Conservation (phyloP, 768 basidiomycete species). For the Russula griseocarnosa region DNA sequence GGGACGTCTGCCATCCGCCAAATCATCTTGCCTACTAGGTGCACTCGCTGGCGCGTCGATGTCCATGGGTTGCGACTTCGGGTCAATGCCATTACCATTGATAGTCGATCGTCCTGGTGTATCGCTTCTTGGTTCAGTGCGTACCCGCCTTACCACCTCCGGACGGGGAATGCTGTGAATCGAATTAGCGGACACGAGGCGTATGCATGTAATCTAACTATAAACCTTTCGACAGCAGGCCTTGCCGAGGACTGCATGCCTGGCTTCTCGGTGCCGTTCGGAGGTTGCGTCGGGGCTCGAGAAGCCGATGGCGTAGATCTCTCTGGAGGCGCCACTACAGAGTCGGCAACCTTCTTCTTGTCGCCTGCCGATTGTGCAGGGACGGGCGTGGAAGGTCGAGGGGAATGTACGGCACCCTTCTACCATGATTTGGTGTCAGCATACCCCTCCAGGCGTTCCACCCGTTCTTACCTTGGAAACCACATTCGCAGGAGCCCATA, state of each 20-base stretch:
- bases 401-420: conserved; percentile 23
- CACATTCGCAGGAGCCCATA: conserved; percentile 44
- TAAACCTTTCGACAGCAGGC: conserved; percentile 63
- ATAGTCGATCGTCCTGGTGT: conserved; percentile 35
- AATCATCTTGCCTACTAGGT: conserved; percentile 13
- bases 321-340: conserved; percentile 18
- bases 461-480: conserved; percentile 35
- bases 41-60: conserved; percentile 14
- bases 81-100: conserved; percentile 29
- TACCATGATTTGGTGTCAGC: conserved; percentile 1
- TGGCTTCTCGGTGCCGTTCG: conserved; percentile 34
- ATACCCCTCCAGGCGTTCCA: not conserved
- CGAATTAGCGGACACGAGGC: conserved; percentile 20
- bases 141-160: conserved; percentile 68
- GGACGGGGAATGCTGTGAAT: conserved; percentile 62
- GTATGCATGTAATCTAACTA: not conserved
- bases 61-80: conserved; percentile 24
- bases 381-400: conserved; percentile 19
- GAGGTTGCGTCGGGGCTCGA: conserved; percentile 46
- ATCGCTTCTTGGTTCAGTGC: conserved; percentile 39
- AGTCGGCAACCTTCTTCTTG: conserved; percentile 33
- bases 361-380: conserved; percentile 22
- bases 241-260: conserved; percentile 43
- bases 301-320: conserved; percentile 50
- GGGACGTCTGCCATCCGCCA: conserved; percentile 2